phyloP scores from a whole-genome alignment of 495 filamentous ascomycete genomes.

The Lasiosphaeria miniovina region DNA sequence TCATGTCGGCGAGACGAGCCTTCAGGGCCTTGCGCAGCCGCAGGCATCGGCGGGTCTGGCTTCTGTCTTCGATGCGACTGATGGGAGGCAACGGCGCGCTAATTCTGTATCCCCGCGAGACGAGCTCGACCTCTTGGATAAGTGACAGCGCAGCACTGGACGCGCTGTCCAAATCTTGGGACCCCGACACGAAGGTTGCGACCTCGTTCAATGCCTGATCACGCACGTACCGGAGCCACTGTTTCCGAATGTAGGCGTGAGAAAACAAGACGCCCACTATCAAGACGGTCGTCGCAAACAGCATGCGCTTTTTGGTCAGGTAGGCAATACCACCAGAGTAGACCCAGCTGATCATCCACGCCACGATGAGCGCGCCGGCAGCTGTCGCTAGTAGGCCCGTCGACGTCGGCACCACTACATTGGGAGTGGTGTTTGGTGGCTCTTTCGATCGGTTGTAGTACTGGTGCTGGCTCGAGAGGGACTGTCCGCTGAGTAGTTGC shows the following conservation, averaged over 20 bases:
- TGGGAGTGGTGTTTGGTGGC: constrained; percentile 2
- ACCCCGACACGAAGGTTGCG: constrained; percentile 66
- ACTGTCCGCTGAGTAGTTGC: constrained; percentile 75
- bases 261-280: constrained; percentile 54
- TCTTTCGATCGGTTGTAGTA: constrained; percentile 17
- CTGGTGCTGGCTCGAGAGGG: constrained; percentile 27
- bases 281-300: constrained; percentile 56
- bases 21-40: constrained; percentile 73
- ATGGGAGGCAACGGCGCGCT: constrained; percentile 84
- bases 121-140: constrained; percentile 94
- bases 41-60: constrained; percentile 73
- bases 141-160: constrained; percentile 76
- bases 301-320: constrained; percentile 52
- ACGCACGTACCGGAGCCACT: constrained; percentile 81
- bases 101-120: constrained; percentile 91
- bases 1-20: constrained; percentile 63
- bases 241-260: constrained; percentile 72
- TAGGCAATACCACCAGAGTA: constrained; percentile 43
- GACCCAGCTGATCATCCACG: constrained; percentile 71
- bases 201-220: constrained; percentile 73
- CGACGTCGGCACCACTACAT: constrained; percentile 22
- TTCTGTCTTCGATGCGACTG: constrained; percentile 72
- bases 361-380: constrained; percentile 63
- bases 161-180: constrained; percentile 81
- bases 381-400: constrained; percentile 48